These are phyloP conservation scores for Cladosporium sp. DNA, from an alignment of 2,329 filamentous ascomycete species.

Conservation along the genomic window DNA sequence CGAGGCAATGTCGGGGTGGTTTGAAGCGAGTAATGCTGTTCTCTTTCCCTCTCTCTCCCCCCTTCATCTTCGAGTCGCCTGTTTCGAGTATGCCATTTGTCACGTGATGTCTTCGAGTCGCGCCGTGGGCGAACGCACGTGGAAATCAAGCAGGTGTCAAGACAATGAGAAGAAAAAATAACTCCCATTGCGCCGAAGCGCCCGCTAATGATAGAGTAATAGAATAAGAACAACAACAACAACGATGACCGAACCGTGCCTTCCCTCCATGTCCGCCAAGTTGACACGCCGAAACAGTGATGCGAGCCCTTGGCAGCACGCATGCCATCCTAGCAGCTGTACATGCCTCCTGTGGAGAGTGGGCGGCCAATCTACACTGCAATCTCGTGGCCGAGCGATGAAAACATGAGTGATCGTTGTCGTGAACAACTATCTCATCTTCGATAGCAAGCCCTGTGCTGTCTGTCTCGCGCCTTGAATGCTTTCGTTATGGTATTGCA, in stretches of 20 bases:
- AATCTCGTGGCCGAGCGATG: not conserved
- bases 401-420: not conserved
- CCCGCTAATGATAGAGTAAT: conserved; percentile 17
- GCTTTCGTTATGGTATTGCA: not conserved
- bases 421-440: not conserved
- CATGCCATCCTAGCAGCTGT: not conserved
- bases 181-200: conserved; percentile 16
- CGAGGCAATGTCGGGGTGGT: not conserved
- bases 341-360: not conserved
- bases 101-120: not conserved
- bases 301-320: not conserved
- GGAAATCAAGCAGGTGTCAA: not conserved
- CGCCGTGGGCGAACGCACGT: not conserved
- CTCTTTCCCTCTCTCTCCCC: too few relatives aligned
- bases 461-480: not conserved
- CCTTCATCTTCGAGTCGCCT: not conserved
- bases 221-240: not conserved
- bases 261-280: not conserved
- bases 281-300: not conserved
- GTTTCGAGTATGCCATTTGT: not conserved
- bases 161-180: not conserved
- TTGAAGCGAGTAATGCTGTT: not conserved
- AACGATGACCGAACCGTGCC: not conserved
- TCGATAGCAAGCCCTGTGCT: not conserved
- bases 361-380: not conserved